Percentiles rank a stretch among this genome's conserved stretches.
These are phyloP conservation scores for Cynara cardunculus DNA, from an alignment of 129 eudicot species.

Conservation along the genomic window DNA sequence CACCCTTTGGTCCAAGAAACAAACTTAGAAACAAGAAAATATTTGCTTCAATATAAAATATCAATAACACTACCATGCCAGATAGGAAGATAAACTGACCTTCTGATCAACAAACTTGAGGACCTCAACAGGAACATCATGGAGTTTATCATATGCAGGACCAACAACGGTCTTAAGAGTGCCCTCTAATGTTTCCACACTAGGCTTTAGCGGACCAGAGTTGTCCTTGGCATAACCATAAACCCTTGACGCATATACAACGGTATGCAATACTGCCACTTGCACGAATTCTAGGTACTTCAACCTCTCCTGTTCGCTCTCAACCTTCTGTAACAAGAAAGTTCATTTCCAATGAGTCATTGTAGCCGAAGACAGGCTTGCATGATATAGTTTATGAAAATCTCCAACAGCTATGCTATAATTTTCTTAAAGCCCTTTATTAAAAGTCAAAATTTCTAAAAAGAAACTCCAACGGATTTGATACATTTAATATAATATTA, in stretches of 20 bases:
- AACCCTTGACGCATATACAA: constrained; percentile 41
- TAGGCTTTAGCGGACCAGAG: constrained; percentile 59
- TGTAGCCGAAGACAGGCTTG: too few species aligned
- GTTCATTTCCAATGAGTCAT: not conserved
- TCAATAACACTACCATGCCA: not conserved
- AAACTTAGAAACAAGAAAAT: too few species aligned
- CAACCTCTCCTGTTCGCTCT: constrained; percentile 38
- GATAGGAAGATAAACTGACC: constrained; percentile 28
- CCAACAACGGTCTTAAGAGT: constrained; percentile 48
- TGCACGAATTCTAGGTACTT: constrained; percentile 64
- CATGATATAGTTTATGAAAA: too few species aligned
- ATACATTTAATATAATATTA: too few species aligned
- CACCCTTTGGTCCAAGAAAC: too few species aligned
- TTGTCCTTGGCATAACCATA: constrained; percentile 64
- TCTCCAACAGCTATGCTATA: too few species aligned
- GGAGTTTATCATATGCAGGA: constrained; percentile 58
- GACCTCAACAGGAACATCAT: constrained; percentile 50
- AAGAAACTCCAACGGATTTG: too few species aligned
- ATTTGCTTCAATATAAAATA: too few species aligned
- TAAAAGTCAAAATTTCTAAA: not conserved
- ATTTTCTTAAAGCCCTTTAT: too few species aligned
- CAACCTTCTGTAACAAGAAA: constrained; percentile 10
- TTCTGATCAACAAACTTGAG: constrained; percentile 75
- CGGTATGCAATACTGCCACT: constrained; percentile 34
- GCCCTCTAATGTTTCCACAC: constrained; percentile 58